Conservation (phyloP, 371 early-diverging fungal genomes). For the Zancudomyces culisetae region DNA sequence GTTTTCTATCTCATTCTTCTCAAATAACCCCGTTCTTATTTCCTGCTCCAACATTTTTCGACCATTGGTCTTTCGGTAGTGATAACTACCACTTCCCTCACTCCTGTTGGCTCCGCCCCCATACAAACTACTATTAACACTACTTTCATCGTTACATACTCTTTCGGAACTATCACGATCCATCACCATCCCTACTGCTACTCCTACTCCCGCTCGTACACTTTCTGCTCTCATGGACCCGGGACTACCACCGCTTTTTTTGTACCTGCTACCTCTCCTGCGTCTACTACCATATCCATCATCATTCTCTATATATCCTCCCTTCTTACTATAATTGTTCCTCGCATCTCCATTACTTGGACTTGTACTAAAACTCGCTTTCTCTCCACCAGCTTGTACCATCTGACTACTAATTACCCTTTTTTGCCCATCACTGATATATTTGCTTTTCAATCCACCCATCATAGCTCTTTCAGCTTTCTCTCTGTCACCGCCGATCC, state of each 20-base stretch:
- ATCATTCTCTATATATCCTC: neutral
- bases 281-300: neutral
- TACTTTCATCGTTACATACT: neutral
- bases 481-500: too few relatives aligned
- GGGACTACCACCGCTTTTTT: neutral
- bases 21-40: too few relatives aligned
- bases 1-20: too few relatives aligned
- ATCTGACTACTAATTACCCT: too few relatives aligned
- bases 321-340: neutral
- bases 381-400: too few relatives aligned
- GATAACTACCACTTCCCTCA: neutral
- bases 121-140: neutral
- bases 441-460: too few relatives aligned
- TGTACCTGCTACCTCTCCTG: neutral
- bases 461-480: too few relatives aligned
- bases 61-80: neutral
- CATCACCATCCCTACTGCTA: neutral
- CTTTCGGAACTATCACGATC: neutral
- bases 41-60: too few relatives aligned
- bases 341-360: too few relatives aligned
- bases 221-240: too few relatives aligned
- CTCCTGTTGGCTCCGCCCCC: neutral
- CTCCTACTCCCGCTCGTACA: neutral
- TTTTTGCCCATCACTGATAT: too few relatives aligned
- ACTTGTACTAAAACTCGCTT: too few relatives aligned